These are phyloP conservation scores for Cercospora zeae-maydis DNA, from an alignment of 2,329 filamentous ascomycete genomes.

Conservation along the genomic window DNA sequence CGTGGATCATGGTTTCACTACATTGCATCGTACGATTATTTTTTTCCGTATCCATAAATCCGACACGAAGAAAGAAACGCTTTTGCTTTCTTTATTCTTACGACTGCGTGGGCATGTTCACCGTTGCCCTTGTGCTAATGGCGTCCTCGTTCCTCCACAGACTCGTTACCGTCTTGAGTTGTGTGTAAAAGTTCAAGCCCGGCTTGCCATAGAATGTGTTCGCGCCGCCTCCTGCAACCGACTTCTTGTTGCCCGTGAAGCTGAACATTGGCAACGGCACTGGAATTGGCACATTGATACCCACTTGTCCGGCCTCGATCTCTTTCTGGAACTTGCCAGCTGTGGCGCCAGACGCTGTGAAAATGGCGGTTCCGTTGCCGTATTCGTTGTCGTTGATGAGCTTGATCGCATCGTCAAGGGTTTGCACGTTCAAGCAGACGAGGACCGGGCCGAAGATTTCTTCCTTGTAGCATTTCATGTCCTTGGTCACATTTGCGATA, in stretches of 20 bases:
- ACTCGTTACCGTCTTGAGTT: conserved; percentile 94
- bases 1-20: not conserved
- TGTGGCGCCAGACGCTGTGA: conserved; percentile 72
- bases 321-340: conserved; percentile 74
- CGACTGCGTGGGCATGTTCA: conserved; percentile 75
- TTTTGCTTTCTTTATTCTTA: conserved; percentile 13
- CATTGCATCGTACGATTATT: conserved; percentile 21
- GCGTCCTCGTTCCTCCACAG: conserved; percentile 86
- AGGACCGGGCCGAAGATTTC: conserved; percentile 85
- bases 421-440: conserved; percentile 74
- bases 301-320: conserved; percentile 81
- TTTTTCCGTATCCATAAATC: not conserved
- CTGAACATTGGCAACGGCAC: conserved; percentile 46
- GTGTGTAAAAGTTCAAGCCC: conserved; percentile 91
- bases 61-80: not conserved
- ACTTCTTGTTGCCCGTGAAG: conserved; percentile 70
- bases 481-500: conserved; percentile 72
- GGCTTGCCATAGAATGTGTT: conserved; percentile 95
- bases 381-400: conserved; percentile 84
- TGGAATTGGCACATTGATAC: conserved; percentile 79
- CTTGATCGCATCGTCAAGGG: conserved; percentile 73
- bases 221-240: conserved; percentile 82
- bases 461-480: conserved; percentile 81
- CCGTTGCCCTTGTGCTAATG: conserved; percentile 76
- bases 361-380: conserved; percentile 81